Evolutionary conservation across 768 basidiomycete genomes (phyloP), one percentile per base, ranked within the genome.

Genomic region (Pleurotus salmoneostramineus): DNA sequence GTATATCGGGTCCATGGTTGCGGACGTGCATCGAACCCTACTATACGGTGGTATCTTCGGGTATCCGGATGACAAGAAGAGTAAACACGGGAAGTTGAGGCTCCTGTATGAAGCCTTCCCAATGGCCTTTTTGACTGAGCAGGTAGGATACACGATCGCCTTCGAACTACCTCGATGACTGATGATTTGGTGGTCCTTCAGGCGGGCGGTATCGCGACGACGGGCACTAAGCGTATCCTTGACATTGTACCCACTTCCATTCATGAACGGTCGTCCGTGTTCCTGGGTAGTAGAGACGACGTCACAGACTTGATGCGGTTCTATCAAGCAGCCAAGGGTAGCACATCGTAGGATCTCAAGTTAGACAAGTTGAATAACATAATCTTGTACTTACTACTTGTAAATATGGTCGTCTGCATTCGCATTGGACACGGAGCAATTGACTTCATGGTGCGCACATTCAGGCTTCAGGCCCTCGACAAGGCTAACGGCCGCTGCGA

Each of bases 1-100:
- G 60, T 88, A 99, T 74, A 97, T 98, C 69, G 97, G 97, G 31
- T 95, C 93, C 60, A 99, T 99, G 97, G 97, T 98, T 37, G 95
- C 96, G 52, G 96, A 99, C 72, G 96, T 98, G 21, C 95, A 97
- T 74, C 82, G 96, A 64, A 99, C 96, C 5, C 75, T 99, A 33
- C 79, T 99, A 4, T 99, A 99, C 68, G 97, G 97, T 21, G 97
- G 97, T 44, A 98, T 99, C 66, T 99, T 99, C 65, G 96, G 95
- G 6, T 99, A 99, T 72, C 97, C 97, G 6, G 87, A 88, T 67
- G 97, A 99, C 76, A 97, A 93, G 83, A 98, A 98, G 83, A 91
- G 85, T 74, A 97, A 96, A 81, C 88, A 74, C 57, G 96, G 97
- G 47, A 99, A 99, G 76, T 79, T 99, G 65, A 83, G 97, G 67